Base-by-base conservation (phyloP, 1,284 basidiomycete genomes). In the Malassezia yamatoensis region DNA sequence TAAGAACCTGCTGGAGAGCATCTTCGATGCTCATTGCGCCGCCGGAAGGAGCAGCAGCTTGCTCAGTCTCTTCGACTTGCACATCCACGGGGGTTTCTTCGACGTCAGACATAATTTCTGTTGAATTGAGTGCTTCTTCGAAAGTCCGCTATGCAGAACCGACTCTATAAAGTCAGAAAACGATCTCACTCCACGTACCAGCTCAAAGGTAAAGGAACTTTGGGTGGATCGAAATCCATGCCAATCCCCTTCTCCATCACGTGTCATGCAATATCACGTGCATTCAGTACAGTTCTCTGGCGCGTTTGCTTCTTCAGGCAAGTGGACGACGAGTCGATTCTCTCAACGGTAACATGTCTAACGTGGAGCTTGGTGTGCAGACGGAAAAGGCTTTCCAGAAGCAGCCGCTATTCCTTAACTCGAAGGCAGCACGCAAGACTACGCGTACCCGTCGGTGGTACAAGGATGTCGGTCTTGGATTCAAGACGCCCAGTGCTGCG, bases 381-480 rank as follows among this genome's bases (percentile, higher is more conserved):
- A 67, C 67, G 59, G 68, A 71, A 65, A 66, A 68, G 64, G 70
- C 70, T 54, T 70, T 96, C 81, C 93, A 98, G 79, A 70, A 96
- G 82, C 93, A 98, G 79, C 83, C 85, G 76, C 83, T 99, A 77
- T 99, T 98, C 85, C 89, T 94, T 80, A 94, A 94, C 81, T 82
- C 88, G 78, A 98, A 98, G 83, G 80, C 83, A 70, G 85, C 85
- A 76, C 87, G 88, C 88, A 80, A 77, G 86, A 83, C 85, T 61
- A 89, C 89, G 70, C 96, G 87, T 82, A 87, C 90, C 69, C 93
- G 86, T 83, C 82, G 94, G 78, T 99, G 94, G 94, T 96, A 90
- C 82, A 98, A 96, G 71, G 74, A 75, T 68, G 71, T 75, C 53
- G 74, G 74, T 59, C 69, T 75, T 50, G 74, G 74, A 55, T 75